These are phyloP conservation scores for Trametes gibbosa DNA, from an alignment of 768 basidiomycete genomes.

Conservation along the genomic window DNA sequence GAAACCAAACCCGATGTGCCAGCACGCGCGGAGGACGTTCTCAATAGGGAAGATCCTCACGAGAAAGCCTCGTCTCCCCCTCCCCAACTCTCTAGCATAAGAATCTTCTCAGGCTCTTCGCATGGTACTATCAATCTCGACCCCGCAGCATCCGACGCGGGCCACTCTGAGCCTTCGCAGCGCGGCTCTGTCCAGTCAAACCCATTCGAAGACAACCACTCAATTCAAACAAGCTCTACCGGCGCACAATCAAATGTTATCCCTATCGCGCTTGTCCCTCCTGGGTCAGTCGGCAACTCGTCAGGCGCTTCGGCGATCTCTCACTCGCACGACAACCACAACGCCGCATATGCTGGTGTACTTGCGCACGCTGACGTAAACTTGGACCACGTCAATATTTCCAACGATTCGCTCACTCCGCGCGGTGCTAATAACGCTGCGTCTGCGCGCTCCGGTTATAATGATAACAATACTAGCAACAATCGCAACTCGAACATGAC, in stretches of 20 bases:
- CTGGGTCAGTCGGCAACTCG: slow-evolving; percentile 41
- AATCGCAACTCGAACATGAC: slow-evolving; percentile 68
- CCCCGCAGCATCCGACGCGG: slow-evolving; percentile 42
- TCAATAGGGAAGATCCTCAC: slow-evolving; percentile 78
- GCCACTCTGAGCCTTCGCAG: slow-evolving; percentile 24
- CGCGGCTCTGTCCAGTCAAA: slow-evolving; percentile 44
- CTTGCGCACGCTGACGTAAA: slow-evolving; percentile 57
- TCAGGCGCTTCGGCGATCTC: slow-evolving; percentile 22
- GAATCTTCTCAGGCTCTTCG: slow-evolving; percentile 44
- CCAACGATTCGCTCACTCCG: slow-evolving; percentile 43
- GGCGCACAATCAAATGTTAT: slow-evolving; percentile 84
- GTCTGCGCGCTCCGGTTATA: slow-evolving; percentile 56
- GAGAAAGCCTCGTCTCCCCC: slow-evolving; percentile 51
- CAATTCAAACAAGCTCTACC: slow-evolving; percentile 75
- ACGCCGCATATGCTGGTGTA: slow-evolving; percentile 46
- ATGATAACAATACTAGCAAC: slow-evolving; percentile 46
- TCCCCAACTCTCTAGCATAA: slow-evolving; percentile 40
- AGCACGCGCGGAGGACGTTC: slow-evolving; percentile 72
- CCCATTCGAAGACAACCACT: slow-evolving; percentile 75
- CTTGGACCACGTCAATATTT: slow-evolving; percentile 62
- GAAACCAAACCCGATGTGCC: slow-evolving; percentile 60
- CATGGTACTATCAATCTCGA: slow-evolving; percentile 59
- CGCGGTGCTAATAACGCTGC: slow-evolving; percentile 35
- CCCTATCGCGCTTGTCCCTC: slow-evolving; percentile 76
- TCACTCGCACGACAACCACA: slow-evolving; percentile 12